phyloP scores from a whole-genome alignment of 139 green algal species.

The Pleodorina starrii region DNA sequence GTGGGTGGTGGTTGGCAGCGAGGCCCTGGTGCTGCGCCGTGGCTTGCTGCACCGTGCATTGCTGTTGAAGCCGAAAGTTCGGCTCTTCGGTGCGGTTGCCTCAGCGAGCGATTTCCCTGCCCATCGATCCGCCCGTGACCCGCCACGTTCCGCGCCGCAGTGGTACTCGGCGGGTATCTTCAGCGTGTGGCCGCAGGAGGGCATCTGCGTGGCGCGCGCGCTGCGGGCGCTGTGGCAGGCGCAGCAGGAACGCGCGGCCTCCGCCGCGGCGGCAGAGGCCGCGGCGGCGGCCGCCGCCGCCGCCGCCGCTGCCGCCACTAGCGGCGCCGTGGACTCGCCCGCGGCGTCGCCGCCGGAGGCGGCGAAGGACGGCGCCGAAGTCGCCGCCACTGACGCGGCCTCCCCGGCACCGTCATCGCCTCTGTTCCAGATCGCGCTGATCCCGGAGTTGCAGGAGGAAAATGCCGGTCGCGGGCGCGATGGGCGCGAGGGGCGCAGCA shows the following conservation, averaged over 20 bases:
- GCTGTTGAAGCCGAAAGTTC: too few relatives aligned
- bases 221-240: conserved; percentile 33
- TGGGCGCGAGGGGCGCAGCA: too few relatives aligned
- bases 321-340: not conserved
- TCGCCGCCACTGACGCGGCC: not conserved
- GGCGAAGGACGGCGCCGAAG: not conserved
- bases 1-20: too few relatives aligned
- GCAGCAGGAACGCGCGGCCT: not conserved
- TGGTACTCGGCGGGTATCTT: not conserved
- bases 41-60: too few relatives aligned
- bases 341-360: not conserved
- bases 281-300: not conserved
- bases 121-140: not conserved
- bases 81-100: too few relatives aligned
- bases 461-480: too few relatives aligned
- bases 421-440: not conserved
- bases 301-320: not conserved
- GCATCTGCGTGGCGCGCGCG: conserved; percentile 7
- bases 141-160: not conserved
- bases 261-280: not conserved
- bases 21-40: too few relatives aligned
- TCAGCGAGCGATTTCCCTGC: not conserved
- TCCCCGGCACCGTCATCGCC: not conserved
- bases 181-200: conserved; percentile 14
- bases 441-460: conserved; percentile 24